Conservation (phyloP, 805 yeast genomes). For the Ogataea corticis region DNA sequence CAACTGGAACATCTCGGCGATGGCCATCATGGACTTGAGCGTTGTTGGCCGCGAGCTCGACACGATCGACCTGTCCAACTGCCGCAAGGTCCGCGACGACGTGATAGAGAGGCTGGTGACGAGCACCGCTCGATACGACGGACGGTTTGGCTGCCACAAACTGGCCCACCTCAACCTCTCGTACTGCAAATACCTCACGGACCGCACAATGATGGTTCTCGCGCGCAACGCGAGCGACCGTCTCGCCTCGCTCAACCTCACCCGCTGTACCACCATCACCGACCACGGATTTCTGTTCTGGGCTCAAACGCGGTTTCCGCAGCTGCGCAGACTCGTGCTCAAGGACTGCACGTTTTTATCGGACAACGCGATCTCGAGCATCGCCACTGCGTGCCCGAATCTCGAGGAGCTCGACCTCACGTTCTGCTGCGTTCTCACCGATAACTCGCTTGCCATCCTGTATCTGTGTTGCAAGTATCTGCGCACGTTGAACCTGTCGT, state of each 20-base stretch:
- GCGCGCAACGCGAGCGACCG: constrained; percentile 58
- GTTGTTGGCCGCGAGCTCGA: constrained; percentile 60
- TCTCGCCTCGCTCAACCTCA: constrained; percentile 57
- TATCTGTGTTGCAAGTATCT: constrained; percentile 65
- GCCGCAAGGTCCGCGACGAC: constrained; percentile 71
- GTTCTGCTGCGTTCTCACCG: constrained; percentile 75
- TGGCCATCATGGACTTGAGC: constrained; percentile 79
- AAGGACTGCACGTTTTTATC: constrained; percentile 75
- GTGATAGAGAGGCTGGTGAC: constrained; percentile 72
- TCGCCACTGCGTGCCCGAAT: constrained; percentile 61
- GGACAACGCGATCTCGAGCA: constrained; percentile 60
- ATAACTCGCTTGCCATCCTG: constrained; percentile 64
- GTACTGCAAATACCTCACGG: constrained; percentile 78
- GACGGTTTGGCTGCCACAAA: constrained; percentile 54
- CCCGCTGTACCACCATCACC: constrained; percentile 77
- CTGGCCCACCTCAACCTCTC: constrained; percentile 57
- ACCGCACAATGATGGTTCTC: constrained; percentile 61
- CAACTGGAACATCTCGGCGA: constrained; percentile 76
- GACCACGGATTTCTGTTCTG: constrained; percentile 72
- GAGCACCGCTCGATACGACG: constrained; percentile 38
- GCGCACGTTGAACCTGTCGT: constrained; percentile 56
- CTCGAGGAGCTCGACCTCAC: constrained; percentile 60
- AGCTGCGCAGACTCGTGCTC: constrained; percentile 51
- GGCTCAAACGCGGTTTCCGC: constrained; percentile 57
- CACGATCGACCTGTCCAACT: constrained; percentile 67